Evolutionary conservation across 208 protist species (phyloP), one percentile per base, ranked within the genome.

Genomic region (Leishmania gerbilli): DNA sequence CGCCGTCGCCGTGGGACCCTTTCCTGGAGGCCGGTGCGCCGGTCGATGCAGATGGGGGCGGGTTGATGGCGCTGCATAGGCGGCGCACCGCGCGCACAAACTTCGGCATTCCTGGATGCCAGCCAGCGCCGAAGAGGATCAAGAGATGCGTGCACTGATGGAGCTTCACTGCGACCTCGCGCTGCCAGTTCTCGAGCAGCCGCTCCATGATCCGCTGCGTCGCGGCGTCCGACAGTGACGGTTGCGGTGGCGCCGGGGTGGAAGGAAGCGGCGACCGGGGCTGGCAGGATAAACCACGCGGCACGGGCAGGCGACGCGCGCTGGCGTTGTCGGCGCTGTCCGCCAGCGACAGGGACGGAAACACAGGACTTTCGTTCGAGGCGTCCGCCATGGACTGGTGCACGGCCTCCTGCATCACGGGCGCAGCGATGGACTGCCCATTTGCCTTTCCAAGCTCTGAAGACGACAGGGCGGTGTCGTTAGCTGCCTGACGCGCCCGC

Each of bases 111-210:
- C 84, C 83, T 0, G 92, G 90, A 77, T 96, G 87, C 92, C 92
- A 96, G 24, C 82, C 84, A 9, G 82, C 85, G 21, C 90, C 89
- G 83, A 96, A 96, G 76, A 89, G 85, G 45, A 94, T 60, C 34
- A 89, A 42, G 15, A 94, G 76, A 71, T 93, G 84, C 4, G 85
- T 89, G 15, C 77, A 74, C 60, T 13, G 77, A 51, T 87, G 85
- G 40, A 87, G 77, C 55, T 79, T 84, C 27, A 71, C 47, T 4
- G 68, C 27, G 1, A 75, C 74, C 31, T 74, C 75, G 9, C 80
- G 81, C 79, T 87, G 82, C 84, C 87, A 86, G 6, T 60, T 80
- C 21, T 77, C 78, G 19, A 80, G 15, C 75, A 76, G 47, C n/a
- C 37, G 67, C n/a, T 58, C 55, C 62, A 71, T 47, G 27, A 77